Conservation (phyloP, 768 basidiomycete species). For the Boletus patriciae region DNA sequence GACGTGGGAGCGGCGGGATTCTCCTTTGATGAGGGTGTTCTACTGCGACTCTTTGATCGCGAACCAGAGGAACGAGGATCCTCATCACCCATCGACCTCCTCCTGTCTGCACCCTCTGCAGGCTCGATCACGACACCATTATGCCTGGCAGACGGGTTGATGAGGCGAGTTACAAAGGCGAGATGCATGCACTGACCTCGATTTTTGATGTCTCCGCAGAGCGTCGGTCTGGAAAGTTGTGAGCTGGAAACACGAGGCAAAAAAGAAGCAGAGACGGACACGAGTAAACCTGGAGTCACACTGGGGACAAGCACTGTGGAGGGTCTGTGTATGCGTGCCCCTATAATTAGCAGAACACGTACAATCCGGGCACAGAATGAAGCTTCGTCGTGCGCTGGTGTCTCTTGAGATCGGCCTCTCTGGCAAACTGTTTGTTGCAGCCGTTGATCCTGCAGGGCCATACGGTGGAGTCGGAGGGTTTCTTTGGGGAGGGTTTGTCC, state of each 20-base stretch:
- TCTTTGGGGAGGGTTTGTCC: conserved; percentile 55
- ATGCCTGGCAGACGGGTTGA: conserved; percentile 40
- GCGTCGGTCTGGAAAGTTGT: conserved; percentile 64
- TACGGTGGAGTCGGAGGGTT: conserved; percentile 47
- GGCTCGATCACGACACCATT: conserved; percentile 68
- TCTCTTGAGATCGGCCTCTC: conserved; percentile 79
- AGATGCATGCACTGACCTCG: conserved; percentile 48
- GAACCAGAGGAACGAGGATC: conserved; percentile 40
- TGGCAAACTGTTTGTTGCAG: conserved; percentile 78
- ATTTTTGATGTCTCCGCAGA: conserved; percentile 76
- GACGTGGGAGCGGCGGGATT: conserved; percentile 34
- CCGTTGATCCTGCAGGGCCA: conserved; percentile 85
- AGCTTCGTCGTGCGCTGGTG: conserved; percentile 79
- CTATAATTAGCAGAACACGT: conserved; percentile 28
- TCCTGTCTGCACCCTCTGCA: conserved; percentile 23
- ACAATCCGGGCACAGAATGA: conserved; percentile 77
- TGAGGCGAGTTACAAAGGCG: conserved; percentile 1
- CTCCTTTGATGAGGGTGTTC: conserved; percentile 47
- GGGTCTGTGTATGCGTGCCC: conserved; percentile 17
- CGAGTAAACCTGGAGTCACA: conserved; percentile 80
- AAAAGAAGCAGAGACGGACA: conserved; percentile 44
- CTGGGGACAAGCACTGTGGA: conserved; percentile 66
- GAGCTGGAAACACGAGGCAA: conserved; percentile 13
- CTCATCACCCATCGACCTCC: conserved; percentile 22
- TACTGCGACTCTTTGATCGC: conserved; percentile 51